Conservation (phyloP, 208 protist genomes). For the Leishmania turanica region DNA sequence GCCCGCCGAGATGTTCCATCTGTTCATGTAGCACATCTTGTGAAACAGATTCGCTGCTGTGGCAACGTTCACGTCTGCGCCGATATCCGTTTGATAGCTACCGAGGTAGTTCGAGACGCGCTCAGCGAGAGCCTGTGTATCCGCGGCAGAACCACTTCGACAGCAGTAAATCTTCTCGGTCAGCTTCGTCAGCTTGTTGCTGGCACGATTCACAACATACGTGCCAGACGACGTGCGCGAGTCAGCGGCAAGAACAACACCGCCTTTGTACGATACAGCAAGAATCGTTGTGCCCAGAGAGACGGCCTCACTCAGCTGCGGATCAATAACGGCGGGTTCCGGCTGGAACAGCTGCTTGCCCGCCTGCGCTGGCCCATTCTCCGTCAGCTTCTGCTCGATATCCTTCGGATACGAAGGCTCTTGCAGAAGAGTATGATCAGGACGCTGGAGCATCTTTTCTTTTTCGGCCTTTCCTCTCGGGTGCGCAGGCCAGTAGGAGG, state of each 20-base stretch:
- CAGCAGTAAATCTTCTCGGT: conserved; percentile 97
- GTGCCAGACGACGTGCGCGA: conserved; percentile 96
- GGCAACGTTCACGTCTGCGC: conserved; percentile 88
- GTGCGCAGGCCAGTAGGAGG: not conserved
- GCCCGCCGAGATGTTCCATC: conserved; percentile 95
- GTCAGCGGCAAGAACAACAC: conserved; percentile 98
- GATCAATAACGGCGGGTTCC: conserved; percentile 80
- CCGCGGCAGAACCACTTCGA: conserved; percentile 98
- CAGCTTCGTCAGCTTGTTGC: conserved; percentile 98
- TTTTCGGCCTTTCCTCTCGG: not conserved
- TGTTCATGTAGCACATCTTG: conserved; percentile 98
- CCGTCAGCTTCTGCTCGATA: conserved; percentile 39
- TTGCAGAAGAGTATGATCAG: conserved; percentile 64
- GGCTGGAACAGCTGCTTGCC: conserved; percentile 68
- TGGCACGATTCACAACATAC: conserved; percentile 98
- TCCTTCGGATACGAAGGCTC: conserved; percentile 79
- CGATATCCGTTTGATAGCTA: conserved; percentile 92
- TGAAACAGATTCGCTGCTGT: conserved; percentile 97
- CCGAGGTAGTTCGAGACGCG: conserved; percentile 93
- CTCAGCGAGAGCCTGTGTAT: conserved; percentile 97
- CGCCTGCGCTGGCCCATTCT: conserved; percentile 71
- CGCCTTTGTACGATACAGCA: conserved; percentile 96
- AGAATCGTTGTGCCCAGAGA: conserved; percentile 98
- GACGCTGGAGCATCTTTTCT: conserved; percentile 72
- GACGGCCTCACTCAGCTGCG: conserved; percentile 84